Evolutionary conservation across 148 eudicot species (phyloP), one percentile per base, ranked within the genome.

Genomic region (Chenopodium berlandieri): DNA sequence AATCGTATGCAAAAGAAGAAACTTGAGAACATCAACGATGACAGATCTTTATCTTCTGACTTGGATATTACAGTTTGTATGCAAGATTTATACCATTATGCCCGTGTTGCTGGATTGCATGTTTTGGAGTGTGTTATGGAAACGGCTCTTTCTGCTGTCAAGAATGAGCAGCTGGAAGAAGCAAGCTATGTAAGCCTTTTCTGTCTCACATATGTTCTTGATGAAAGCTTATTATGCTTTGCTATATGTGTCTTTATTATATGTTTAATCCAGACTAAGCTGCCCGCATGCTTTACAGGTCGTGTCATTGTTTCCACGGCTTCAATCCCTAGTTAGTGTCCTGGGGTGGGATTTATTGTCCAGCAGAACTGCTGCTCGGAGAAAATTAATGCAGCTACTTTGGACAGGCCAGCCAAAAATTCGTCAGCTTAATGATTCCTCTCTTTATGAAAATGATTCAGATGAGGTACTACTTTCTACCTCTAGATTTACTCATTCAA

Each of bases 311-410:
- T 94, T 92, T 84, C 98, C 99, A 11, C 90, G 90, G 80, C 99
- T 96, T 89, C 99, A 90, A 88, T 98, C 99, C 78, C 88, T 96
- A 75, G 94, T 96, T 82, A 97, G 94, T 83, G 94, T 90, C 82
- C 84, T 96, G 91, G 99, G 98, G 73, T 96, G 99, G 99, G 99
- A 96, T 90, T 86, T 96, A 72, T 89, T 96, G 91, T 85, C 94
- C 80, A 91, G 91, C 68, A 94, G 91, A 86, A 96, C 97, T 79
- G 85, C 81, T 81, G 85, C 88, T 40, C 90, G 98, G 83, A 94
- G 91, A 84, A 91, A 88, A 82, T 82, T 96, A 82, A 90, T 96
- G 99, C 90, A 92, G 83, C 88, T 92, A 84, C 82, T 94, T 77
- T 96, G 99, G 99, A 88, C 95, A 71, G 92, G 94, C 88, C 94